Evolutionary conservation across 2,329 filamentous ascomycete genomes (phyloP).

Genomic region (Pseudogymnoascus sp.): DNA sequence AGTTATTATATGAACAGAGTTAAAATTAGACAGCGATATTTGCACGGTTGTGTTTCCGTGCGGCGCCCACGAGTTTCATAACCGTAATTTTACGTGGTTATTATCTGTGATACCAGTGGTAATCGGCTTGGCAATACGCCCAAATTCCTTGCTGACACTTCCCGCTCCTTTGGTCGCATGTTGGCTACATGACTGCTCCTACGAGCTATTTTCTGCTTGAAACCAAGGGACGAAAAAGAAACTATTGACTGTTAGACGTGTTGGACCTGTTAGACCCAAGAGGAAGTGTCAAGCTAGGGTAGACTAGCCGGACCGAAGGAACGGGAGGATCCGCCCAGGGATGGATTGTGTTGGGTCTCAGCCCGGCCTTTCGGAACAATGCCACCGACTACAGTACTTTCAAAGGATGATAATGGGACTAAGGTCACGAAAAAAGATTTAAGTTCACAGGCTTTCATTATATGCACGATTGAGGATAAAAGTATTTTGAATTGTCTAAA

Average conservation of each 20-base stretch:
- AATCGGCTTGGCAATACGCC: background rate
- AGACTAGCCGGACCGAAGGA: too few relatives aligned
- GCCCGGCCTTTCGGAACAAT: too few relatives aligned
- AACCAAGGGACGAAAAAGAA: too few relatives aligned
- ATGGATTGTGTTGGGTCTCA: too few relatives aligned
- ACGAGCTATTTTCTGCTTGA: background rate
- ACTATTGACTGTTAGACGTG: too few relatives aligned
- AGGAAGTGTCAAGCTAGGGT: too few relatives aligned
- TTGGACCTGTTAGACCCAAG: too few relatives aligned
- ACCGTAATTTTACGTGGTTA: background rate
- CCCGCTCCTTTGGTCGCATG: background rate
- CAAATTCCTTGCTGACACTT: background rate
- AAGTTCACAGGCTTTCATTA: background rate
- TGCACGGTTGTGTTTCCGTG: background rate
- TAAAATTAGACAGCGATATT: background rate
- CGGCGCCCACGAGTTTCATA: background rate
- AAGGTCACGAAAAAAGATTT: background rate
- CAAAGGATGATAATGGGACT: background rate
- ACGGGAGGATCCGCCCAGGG: too few relatives aligned
- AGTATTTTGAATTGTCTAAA: constrained; percentile 2
- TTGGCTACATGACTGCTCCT: background rate
- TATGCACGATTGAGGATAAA: background rate
- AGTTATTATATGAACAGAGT: background rate
- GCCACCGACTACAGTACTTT: too few relatives aligned
- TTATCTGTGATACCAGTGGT: background rate